Base-by-base conservation (phyloP, 2,329 filamentous ascomycete species). In the Conoideocrella luteorostrata region DNA sequence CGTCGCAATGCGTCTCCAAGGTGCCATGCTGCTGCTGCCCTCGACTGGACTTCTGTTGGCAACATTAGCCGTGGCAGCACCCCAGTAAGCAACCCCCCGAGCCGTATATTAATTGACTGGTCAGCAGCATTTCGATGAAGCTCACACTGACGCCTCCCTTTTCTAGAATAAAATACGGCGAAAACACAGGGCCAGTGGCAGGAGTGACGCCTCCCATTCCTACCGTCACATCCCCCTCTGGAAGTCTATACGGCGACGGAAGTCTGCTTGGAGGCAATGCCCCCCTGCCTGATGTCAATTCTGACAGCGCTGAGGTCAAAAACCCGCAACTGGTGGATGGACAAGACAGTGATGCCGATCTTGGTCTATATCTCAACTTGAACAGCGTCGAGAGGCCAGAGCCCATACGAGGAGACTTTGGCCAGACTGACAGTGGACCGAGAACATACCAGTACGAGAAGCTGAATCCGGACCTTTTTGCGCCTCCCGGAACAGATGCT, bases 281-380 rank as follows among this genome's bases (percentile, higher is more conserved):
- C 13, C 45, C 59, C 2, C 57, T 60, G 3, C 64, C 68, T 5
- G 54, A 66, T 28, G 59, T 62, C 3, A 60, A 62, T 9, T 61
- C 60, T 3, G 61, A 65, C 24, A 67, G 60, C 3, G 69, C 69
- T 23, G 47, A 63, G 1, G 66, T 72, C 0, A 34, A 54, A 2
- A 46, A 68, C 28, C 60, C 65, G 1, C 49, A 70, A 29, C 63
- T 72, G 9, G 71, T 74, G 9, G 58, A 64, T 1, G 75, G 72
- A 0, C 77, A 82, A 52, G 68, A 68, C 2, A 70, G 70, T 0
- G 65, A 74, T 38, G 61, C 66, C 0, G 59, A 72, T 9, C 61
- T 77, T 12, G 78, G 77, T 0, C 53, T 70, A 2, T 76, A 70
- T 44, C 66, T 81, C 1, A 67, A 80, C 56, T 77, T 82, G 50